Evolutionary conservation across 495 filamentous ascomycete species (phyloP), one percentile per base, ranked within the genome.

Genomic region (Talaromyces wortmannii): DNA sequence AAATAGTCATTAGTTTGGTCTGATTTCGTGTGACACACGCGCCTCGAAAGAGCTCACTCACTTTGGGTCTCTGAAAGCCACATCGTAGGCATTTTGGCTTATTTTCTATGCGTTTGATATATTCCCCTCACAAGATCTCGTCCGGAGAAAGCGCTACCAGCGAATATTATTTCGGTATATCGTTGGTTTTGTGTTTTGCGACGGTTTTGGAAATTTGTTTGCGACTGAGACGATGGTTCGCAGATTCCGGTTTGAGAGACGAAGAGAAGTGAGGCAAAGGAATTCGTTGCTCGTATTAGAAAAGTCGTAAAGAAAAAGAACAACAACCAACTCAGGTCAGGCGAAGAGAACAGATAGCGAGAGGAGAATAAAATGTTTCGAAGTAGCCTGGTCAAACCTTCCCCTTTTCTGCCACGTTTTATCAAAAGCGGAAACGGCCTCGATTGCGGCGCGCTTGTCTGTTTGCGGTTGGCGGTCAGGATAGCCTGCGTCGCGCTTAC

Each of bases 41-140:
- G 49, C 2, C 16, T 7, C 16, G 29, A 47, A 16, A 44, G 29
- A 43, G 52, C 4, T 23, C 23, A 76, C 86, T 64, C 78, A 97
- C 94, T 98, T 75, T 98, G 94, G 58, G 86, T 82, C 67, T 98
- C 94, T 60, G 91, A 88, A 57, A 98, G 78, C 94, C 94, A 98
- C 87, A 95, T 95, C 55, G 87, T 78, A 52, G 84, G 83, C 83
- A 87, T 77, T 46, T 46, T 53, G 43, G 17, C n/a, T 32, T 17
- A 33, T 8, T 2, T 31, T 40, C 13, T 40, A 23, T 23, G 23
- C 23, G 23, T 2, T 4, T 23, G 23, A 4, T 40, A 40, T 40
- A 40, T 40, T 40, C 5, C 36, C 23, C 23, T n/a, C 23, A 23
- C n/a, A 23, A 23, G 23, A 4, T 23, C 23, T 23, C 23, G 23